phyloP scores from a whole-genome alignment of 306 rosid genomes.

The Citrullus mucosospermus region DNA sequence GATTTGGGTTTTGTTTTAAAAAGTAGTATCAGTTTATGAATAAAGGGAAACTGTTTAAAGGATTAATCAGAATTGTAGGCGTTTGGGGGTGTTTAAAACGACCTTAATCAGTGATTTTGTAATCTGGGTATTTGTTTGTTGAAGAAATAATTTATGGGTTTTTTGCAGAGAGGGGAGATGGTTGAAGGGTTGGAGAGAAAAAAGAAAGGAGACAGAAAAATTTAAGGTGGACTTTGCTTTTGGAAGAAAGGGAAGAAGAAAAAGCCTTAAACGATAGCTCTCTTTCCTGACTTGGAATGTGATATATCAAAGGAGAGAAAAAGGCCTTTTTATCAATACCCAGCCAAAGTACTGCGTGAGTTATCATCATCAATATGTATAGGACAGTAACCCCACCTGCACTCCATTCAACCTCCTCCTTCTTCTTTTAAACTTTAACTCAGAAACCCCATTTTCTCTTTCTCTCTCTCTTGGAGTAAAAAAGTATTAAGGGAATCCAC shows the following conservation, averaged over 20 bases:
- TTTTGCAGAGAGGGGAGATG: neutral
- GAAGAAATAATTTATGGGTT: neutral
- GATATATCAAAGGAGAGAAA: conserved; percentile 66
- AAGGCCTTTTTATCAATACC: conserved; percentile 47
- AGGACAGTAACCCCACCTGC: conserved; percentile 81
- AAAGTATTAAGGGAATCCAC: neutral
- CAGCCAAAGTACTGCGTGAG: conserved; percentile 66
- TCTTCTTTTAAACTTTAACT: neutral
- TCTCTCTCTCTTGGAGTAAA: conserved; percentile 4
- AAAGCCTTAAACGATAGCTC: neutral
- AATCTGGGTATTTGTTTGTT: neutral
- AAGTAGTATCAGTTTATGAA: neutral
- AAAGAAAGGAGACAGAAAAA: neutral
- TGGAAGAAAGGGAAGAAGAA: neutral
- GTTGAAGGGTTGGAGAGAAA: neutral
- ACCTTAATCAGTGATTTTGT: neutral
- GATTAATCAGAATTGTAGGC: neutral
- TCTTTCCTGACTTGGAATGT: conserved; percentile 62
- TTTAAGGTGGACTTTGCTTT: neutral
- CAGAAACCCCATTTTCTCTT: neutral
- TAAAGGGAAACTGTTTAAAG: too few species aligned
- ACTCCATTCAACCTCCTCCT: conserved; percentile 10
- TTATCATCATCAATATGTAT: conserved; percentile 78
- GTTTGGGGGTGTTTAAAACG: neutral
- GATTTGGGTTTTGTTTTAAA: neutral